Evolutionary conservation across 768 basidiomycete species (phyloP).

Genomic region (Mycena vulgaris): DNA sequence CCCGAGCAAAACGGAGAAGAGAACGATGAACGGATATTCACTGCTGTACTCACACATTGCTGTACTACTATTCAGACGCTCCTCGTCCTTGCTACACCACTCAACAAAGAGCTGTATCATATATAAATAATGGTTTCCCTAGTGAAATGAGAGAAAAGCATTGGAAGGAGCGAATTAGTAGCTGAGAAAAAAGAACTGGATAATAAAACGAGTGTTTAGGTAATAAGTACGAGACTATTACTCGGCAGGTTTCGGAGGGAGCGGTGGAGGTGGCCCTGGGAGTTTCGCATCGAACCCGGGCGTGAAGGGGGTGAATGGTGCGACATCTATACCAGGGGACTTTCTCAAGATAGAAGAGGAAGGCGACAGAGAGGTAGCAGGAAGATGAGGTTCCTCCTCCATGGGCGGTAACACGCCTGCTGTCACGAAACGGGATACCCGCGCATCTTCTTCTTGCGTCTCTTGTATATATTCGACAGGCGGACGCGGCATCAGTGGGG

Average conservation of each 20-base stretch:
- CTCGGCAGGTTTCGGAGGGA: constrained; percentile 51
- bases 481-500: constrained; percentile 83
- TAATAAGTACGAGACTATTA: constrained; percentile 38
- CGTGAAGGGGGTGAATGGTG: constrained; percentile 66
- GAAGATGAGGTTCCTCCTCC: constrained; percentile 36
- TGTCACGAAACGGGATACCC: constrained; percentile 61
- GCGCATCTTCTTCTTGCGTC: constrained; percentile 81
- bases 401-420: constrained; percentile 49
- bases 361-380: constrained; percentile 38
- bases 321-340: constrained; percentile 51
- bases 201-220: constrained; percentile 31
- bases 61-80: constrained; percentile 28
- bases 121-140: constrained; percentile 32
- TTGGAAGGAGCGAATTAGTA: constrained; percentile 30
- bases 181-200: background rate
- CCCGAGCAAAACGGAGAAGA: constrained; percentile 34
- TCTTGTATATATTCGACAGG: constrained; percentile 87
- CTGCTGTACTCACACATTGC: constrained; percentile 24
- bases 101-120: constrained; percentile 26
- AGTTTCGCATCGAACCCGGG: constrained; percentile 53
- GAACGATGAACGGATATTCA: constrained; percentile 24
- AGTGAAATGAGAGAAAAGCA: constrained; percentile 9
- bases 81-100: constrained; percentile 9
- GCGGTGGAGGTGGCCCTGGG: constrained; percentile 54
- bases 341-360: constrained; percentile 39